Evolutionary conservation across 2,329 filamentous ascomycete genomes (phyloP), one percentile per base, ranked within the genome.

Genomic region (Trichoderma arundinaceum): DNA sequence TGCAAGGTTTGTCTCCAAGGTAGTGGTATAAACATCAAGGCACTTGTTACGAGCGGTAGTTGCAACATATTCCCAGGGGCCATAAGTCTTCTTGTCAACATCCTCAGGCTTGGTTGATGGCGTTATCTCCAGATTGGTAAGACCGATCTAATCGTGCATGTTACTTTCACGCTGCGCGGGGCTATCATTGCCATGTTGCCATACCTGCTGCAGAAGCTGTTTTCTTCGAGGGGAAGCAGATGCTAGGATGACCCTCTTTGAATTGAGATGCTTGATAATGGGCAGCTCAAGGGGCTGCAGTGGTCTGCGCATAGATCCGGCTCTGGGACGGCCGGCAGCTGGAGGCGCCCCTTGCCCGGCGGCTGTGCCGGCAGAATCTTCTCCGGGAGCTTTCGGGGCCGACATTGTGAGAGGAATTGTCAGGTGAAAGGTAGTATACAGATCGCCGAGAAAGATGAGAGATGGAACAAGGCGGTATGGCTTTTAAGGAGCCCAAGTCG

Each of bases 1-100:
- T 49, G 76, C 76, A 15, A 80, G 71, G 53, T 83, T 74, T n/a
- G 74, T 77, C 64, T 78, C 75, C 15, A 87, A 71, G 4, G 78
- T 80, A 3, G 75, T 72, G 61, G 80, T 73, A 77, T 88, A 88
- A 9, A 98, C 91, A 52, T 90, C 85, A 49, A 92, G 84, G 58
- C 90, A 91, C 79, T 99, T 99, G 71, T 90, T 86, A 22, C 87
- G 87, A 3, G 94, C 94, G 1, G 95, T 99, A 65, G 89, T 88
- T 13, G 94, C 84, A 19, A 97, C 95, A 80, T 99, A 99, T 80
- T 96, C 93, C 76, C 92, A 91, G 1, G 95, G 92, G 0, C 89
- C 87, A 66, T 94, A 85, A 2, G 79, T 76, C 7, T 80, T 77
- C 77, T 98, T 97, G 72, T 92, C 86, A 63, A 97, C 86, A 80